Percentiles rank a stretch among this genome's conserved stretches.
Evolutionary conservation across 106 monocot species (phyloP).

Genomic region (Dioscorea zingiberensis): DNA sequence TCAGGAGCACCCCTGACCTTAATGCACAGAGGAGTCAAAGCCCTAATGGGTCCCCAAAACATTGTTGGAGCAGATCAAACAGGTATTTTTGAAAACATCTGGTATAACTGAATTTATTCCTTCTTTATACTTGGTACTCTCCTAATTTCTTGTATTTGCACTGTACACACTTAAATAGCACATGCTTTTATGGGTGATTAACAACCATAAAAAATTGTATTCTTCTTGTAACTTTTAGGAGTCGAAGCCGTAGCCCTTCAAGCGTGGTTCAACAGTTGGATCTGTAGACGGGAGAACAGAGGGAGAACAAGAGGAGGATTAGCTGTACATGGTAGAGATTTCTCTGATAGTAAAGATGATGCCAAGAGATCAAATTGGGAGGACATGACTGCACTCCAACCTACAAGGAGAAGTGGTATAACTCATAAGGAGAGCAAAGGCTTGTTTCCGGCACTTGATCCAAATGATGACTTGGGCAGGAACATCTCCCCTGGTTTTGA

Average conservation of each 20-base stretch:
- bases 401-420: not conserved
- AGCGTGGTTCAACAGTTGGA: not conserved
- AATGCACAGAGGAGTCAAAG: not conserved
- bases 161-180: no score
- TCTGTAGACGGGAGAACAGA: not conserved
- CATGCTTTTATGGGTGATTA: no score
- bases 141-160: no score
- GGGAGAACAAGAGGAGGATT: not conserved
- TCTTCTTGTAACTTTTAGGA: no score
- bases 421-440: not conserved
- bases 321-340: not conserved
- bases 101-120: no score
- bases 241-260: no score
- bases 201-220: no score
- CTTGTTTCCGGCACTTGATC: not conserved
- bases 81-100: slow-evolving; percentile 5
- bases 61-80: slow-evolving; percentile 1
- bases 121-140: no score
- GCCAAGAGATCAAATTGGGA: not conserved
- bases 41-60: not conserved
- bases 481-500: not conserved
- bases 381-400: not conserved
- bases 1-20: not conserved
- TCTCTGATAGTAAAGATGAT: not conserved
- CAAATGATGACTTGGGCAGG: not conserved